A percentile compares a stretch with the other conserved stretches of the same genome.
phyloP scores from a whole-genome alignment of 352 stramenopile genomes.

The Globisporangium mamillatum region DNA sequence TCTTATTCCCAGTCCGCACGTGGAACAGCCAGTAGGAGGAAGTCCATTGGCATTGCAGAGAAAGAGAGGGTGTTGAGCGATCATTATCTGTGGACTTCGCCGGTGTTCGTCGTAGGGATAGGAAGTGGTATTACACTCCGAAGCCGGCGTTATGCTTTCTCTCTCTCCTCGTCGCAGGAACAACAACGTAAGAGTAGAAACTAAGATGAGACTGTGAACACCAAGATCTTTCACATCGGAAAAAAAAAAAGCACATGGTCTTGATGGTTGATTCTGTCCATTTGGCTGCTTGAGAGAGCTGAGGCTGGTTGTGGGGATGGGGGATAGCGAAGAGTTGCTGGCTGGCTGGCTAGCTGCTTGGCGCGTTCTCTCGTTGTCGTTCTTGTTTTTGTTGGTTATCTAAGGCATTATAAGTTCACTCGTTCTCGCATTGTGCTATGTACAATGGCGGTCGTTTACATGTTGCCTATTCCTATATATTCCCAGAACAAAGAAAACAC shows the following conservation, averaged over 20 bases:
- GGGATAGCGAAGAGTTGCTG: too few species aligned
- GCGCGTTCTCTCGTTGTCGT: background rate
- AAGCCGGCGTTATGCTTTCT: too few species aligned
- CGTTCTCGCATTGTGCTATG: slow-evolving; percentile 9
- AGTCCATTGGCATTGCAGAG: too few species aligned
- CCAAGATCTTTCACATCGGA: slow-evolving; percentile 6
- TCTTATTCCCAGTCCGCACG: too few species aligned
- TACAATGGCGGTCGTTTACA: slow-evolving; percentile 11
- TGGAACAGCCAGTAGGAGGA: too few species aligned
- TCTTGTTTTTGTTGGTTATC: slow-evolving; percentile 6
- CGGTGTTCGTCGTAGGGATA: too few species aligned
- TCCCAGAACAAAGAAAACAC: background rate
- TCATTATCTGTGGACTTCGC: too few species aligned
- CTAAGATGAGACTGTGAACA: background rate
- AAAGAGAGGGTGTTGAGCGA: too few species aligned
- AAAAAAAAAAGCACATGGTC: background rate
- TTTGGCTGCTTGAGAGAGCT: background rate
- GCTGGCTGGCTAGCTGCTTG: background rate
- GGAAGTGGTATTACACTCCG: too few species aligned
- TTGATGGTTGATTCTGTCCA: slow-evolving; percentile 6
- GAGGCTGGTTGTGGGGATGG: background rate
- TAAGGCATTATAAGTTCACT: slow-evolving; percentile 20
- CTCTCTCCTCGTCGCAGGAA: background rate
- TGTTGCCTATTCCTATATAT: slow-evolving; percentile 12
- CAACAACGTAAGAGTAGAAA: background rate